These are phyloP conservation scores for Fraxinus cuspidata DNA, from an alignment of 257 asterid genomes.

Conservation along the genomic window DNA sequence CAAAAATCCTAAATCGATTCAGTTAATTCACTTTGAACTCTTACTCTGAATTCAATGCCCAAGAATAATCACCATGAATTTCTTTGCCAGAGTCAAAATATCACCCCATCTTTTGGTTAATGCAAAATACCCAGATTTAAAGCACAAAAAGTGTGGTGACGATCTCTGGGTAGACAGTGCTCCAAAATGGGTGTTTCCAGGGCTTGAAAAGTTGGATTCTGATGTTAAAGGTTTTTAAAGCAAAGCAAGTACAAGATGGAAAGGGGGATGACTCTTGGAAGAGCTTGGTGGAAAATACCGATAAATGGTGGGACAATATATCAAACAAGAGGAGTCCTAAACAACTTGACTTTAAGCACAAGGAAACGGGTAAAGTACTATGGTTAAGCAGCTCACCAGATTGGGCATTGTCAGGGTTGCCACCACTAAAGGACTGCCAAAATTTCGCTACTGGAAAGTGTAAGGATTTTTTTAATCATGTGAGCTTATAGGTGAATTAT, in stretches of 20 bases:
- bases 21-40: background rate
- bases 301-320: conserved; percentile 69
- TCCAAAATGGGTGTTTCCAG: conserved; percentile 59
- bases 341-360: conserved; percentile 65
- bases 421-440: conserved; percentile 40
- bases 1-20: conserved; percentile 25
- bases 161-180: conserved; percentile 58
- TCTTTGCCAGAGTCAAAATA: conserved; percentile 41
- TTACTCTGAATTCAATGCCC: background rate
- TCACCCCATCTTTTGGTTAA: conserved; percentile 38
- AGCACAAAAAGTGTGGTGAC: conserved; percentile 50
- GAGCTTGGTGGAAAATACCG: conserved; percentile 58
- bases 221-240: conserved; percentile 37
- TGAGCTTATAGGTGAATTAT: too few species aligned
- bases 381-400: conserved; percentile 54
- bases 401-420: conserved; percentile 64
- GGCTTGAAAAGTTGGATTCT: conserved; percentile 50
- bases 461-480: too few species aligned
- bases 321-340: conserved; percentile 40
- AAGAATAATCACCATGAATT: conserved; percentile 49
- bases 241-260: conserved; percentile 21
- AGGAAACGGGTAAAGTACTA: conserved; percentile 45
- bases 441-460: conserved; percentile 15
- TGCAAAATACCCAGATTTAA: conserved; percentile 68
- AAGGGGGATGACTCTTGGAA: conserved; percentile 54